These are phyloP conservation scores for Nitzschia sp. DNA, from an alignment of 108 stramenopile genomes.

Conservation along the genomic window DNA sequence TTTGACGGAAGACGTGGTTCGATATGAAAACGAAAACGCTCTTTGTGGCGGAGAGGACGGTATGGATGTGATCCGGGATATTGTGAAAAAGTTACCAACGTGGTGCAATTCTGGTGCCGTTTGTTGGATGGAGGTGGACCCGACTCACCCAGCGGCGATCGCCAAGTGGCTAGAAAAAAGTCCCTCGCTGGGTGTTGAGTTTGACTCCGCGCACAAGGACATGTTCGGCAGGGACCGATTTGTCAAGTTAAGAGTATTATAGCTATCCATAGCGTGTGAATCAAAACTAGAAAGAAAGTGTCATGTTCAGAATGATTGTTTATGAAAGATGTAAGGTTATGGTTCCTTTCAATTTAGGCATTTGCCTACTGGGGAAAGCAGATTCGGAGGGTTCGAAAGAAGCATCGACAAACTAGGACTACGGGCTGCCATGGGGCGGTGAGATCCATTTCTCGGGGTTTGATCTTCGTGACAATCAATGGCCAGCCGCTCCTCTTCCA, in stretches of 20 bases:
- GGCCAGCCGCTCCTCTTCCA: slow-evolving; percentile 20
- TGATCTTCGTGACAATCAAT: slow-evolving; percentile 31
- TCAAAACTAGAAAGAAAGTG: neutral
- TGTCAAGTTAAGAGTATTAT: slow-evolving; percentile 50
- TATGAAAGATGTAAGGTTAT: slow-evolving; percentile 11
- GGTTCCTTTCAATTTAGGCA: slow-evolving; percentile 9
- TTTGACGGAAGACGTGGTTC: slow-evolving; percentile 66
- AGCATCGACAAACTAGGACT: slow-evolving; percentile 35
- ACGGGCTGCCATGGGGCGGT: slow-evolving; percentile 14
- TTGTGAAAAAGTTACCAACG: slow-evolving; percentile 59
- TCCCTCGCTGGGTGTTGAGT: slow-evolving; percentile 14
- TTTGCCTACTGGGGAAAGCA: slow-evolving; percentile 18
- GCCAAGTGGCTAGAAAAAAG: slow-evolving; percentile 32
- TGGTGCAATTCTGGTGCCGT: slow-evolving; percentile 46
- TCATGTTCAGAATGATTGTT: neutral
- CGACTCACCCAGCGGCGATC: slow-evolving; percentile 69
- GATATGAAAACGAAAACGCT: slow-evolving; percentile 80
- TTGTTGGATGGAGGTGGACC: slow-evolving; percentile 92
- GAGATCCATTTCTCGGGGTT: slow-evolving; percentile 39
- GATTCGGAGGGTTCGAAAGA: slow-evolving; percentile 14
- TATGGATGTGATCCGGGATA: slow-evolving; percentile 83
- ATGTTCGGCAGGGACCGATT: slow-evolving; percentile 80
- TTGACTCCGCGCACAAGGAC: slow-evolving; percentile 48
- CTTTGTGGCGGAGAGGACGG: slow-evolving; percentile 90
- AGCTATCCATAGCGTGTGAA: neutral